Evolutionary conservation across 345 rosid species (phyloP).

Genomic region (Capsella bursapastoris): DNA sequence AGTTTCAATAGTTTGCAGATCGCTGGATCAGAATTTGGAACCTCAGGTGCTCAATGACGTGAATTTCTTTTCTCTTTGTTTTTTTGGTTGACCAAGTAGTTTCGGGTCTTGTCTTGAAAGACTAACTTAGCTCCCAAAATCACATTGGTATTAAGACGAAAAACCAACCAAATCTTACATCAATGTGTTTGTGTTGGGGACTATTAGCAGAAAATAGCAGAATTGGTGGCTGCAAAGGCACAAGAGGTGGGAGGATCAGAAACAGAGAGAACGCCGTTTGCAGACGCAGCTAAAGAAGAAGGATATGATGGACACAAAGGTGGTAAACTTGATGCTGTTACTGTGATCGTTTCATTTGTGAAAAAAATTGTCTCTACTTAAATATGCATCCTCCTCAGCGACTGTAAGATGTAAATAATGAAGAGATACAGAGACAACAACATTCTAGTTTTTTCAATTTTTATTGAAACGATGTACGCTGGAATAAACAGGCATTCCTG

Average conservation of each 20-base stretch:
- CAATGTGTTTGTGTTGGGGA: constrained; percentile 20
- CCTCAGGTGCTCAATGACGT: constrained; percentile 57
- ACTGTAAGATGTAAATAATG: constrained; percentile 31
- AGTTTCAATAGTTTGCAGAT: constrained; percentile 51
- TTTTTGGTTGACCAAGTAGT: background rate
- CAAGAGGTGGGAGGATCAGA: constrained; percentile 55
- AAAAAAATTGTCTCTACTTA: constrained; percentile 1
- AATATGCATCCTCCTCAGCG: constrained; percentile 3
- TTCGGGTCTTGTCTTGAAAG: background rate
- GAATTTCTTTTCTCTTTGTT: background rate
- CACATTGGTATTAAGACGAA: background rate
- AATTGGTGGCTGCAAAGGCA: constrained; percentile 58
- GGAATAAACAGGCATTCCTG: background rate
- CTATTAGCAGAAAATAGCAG: constrained; percentile 64
- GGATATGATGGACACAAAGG: constrained; percentile 64
- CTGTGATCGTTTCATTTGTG: constrained; percentile 64
- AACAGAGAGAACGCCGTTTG: constrained; percentile 61
- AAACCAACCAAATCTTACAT: background rate
- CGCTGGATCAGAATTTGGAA: constrained; percentile 51
- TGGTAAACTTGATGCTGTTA: constrained; percentile 71
- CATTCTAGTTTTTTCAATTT: background rate
- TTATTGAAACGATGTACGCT: background rate
- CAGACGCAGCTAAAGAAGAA: constrained; percentile 72
- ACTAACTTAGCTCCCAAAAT: background rate
- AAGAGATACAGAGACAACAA: background rate